Conservation (phyloP, 176 grass and related monocot genomes). For the Coix lacrymajobi region DNA sequence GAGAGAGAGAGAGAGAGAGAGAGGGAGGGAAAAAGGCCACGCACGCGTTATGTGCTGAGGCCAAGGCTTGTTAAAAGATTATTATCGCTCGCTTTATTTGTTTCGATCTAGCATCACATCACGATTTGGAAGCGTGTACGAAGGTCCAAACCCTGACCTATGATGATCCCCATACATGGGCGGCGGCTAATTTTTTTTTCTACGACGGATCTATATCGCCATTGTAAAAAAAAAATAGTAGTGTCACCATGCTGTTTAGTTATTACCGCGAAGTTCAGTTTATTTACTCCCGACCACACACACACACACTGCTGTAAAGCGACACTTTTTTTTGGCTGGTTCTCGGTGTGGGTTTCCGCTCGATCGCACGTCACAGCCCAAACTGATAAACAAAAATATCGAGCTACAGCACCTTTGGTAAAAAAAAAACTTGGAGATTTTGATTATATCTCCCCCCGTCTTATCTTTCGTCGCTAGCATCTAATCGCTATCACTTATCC, state of each 20-base stretch:
- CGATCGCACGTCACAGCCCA: background rate
- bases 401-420: background rate
- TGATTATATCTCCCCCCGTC: background rate
- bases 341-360: background rate
- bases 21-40: no score
- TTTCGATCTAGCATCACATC: background rate
- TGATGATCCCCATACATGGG: background rate
- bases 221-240: background rate
- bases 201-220: background rate
- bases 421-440: background rate
- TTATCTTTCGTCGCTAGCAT: background rate
- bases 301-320: background rate
- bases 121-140: background rate
- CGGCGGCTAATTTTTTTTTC: background rate
- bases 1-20: no score
- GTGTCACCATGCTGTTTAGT: background rate
- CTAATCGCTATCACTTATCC: slow-evolving; percentile 29
- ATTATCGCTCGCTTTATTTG: background rate
- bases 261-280: background rate
- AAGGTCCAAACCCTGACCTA: slow-evolving; percentile 8
- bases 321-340: slow-evolving; percentile 1
- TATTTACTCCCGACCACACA: background rate
- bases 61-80: background rate
- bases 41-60: background rate
- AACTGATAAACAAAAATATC: background rate